Evolutionary conservation across 2,329 filamentous ascomycete species (phyloP), one percentile per base, ranked within the genome.

Genomic region (Aotearoamyces nothofagi): DNA sequence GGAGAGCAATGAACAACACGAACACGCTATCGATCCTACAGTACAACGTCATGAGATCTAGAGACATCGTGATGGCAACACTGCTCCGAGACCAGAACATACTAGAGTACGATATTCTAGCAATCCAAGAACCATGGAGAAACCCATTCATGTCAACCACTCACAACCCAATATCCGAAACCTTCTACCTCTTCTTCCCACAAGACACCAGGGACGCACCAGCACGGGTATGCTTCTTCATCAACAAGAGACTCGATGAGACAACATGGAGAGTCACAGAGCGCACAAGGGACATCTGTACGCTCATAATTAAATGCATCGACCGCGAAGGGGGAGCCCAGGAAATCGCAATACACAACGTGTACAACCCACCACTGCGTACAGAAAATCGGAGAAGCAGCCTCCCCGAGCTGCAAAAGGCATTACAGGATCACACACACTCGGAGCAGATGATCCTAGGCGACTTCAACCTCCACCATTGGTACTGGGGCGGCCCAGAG

Each of bases 331-430:
- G n/a, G n/a, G n/a, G n/a, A n/a, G n/a, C n/a, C n/a, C n/a, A n/a
- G n/a, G n/a, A n/a, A n/a, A n/a, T n/a, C n/a, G n/a, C 14, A 41
- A 35, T 41, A 17, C 32, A 44, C 20, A 44, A 44, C 25, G 20
- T 40, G 10, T 44, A 43, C 26, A 41, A 41, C 30, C 34, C 39
- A n/a, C n/a, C n/a, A n/a, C n/a, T n/a, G n/a, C n/a, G n/a, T n/a
- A n/a, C n/a, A n/a, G n/a, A n/a, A n/a, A n/a, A n/a, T n/a, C n/a
- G n/a, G n/a, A n/a, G n/a, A n/a, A n/a, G n/a, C n/a, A n/a, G n/a
- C n/a, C n/a, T n/a, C n/a, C n/a, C n/a, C n/a, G n/a, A n/a, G n/a
- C n/a, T n/a, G n/a, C n/a, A n/a, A n/a, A n/a, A n/a, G n/a, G n/a
- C n/a, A n/a, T n/a, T n/a, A n/a, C n/a, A n/a, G n/a, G n/a, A n/a